Base-by-base conservation (phyloP, 83 land plant species). In the Diphasiastrum complanatum region DNA sequence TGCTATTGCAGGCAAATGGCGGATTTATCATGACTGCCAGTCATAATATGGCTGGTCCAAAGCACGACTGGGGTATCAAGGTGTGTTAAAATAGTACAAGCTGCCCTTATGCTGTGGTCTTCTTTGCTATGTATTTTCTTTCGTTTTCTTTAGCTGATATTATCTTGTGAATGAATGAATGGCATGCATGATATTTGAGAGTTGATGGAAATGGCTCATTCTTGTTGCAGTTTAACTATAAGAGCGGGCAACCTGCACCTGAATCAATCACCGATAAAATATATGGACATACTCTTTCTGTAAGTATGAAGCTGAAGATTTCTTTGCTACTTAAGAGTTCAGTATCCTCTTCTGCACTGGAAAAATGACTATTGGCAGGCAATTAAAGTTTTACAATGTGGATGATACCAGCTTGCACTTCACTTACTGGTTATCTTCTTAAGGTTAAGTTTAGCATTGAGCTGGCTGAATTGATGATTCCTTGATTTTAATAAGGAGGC, bases 21-120 rank as follows among this genome's bases (percentile, higher is more conserved):
- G 98, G 96, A 34, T 92, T 92, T 69, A 88, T 92, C 59, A 83
- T 92, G 91, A 92, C 91, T 70, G 98, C 98, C 43, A 92, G 98
- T 73, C 95, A 92, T 68, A 92, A 92, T 78, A 88, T 87, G 38
- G 98, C 91, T 50, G 98, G 98, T 49, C 98, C 98, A 40, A 83
- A 92, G 19, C 72, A 92, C 71, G 95, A 87, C 55, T 87, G 95
- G 95, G 95, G 95, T 49, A 78, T 87, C 48, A 87, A 87, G 88
- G 95, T 91, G 59, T 47, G 22, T 34, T 36, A 12, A 23, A 59
- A 10, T 14, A n/a, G n/a, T n/a, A n/a, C n/a, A n/a, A 41, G 18
- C 1, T 1, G 45, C n/a, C 0, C n/a, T 14, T 41, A 41, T 14
- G 18, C 45, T 41, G 12, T 1, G 12, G 45, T 59, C 20, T 3